Evolutionary conservation across 148 eudicot genomes (phyloP), one percentile per base, ranked within the genome.

Genomic region (Limonium bicolor): DNA sequence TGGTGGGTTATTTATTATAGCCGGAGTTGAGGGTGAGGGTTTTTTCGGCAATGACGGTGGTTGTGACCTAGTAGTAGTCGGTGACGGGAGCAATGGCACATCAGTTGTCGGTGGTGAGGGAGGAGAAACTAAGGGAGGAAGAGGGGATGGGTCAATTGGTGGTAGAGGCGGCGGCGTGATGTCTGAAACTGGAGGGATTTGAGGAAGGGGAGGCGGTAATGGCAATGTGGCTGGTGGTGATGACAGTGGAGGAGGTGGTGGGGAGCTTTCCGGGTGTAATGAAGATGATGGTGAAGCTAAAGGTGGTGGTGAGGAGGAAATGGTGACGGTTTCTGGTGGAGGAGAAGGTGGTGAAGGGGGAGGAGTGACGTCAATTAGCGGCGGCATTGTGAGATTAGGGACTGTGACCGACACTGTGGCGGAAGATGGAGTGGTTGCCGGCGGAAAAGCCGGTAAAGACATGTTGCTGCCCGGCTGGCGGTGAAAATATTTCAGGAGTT

Each of bases 401-500:
- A 41, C 3, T 0, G 48, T 28, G 11, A 31, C 19, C 13, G 30
- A 25, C 13, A 31, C 31, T 6, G 3, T 12, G 4, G 24, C 48
- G 1, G 48, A 2, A 4, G 48, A 20, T 2, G 48, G 29, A 4
- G 28, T 8, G 17, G 18, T 5, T n/a, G 1, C 48, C 19, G 30
- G 47, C 28, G 47, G 2, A 13, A 6, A 1, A 1, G 20, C 47
- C 48, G 48, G 48, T n/a, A 31, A 43, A 6, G 48, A 43, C 48
- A 43, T 43, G n/a, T n/a, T n/a, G n/a, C n/a, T n/a, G n/a, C n/a
- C n/a, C n/a, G n/a, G n/a, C n/a, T n/a, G 9, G 19, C 29, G n/a
- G 46, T 20, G 27, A 22, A 19, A 23, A 5, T 8, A 12, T 4
- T 22, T 9, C 9, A 12, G 10, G 10, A n/a, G 47, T 41, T 6